Evolutionary conservation across 208 protist species (phyloP).

Genomic region (Leishmania arabica): DNA sequence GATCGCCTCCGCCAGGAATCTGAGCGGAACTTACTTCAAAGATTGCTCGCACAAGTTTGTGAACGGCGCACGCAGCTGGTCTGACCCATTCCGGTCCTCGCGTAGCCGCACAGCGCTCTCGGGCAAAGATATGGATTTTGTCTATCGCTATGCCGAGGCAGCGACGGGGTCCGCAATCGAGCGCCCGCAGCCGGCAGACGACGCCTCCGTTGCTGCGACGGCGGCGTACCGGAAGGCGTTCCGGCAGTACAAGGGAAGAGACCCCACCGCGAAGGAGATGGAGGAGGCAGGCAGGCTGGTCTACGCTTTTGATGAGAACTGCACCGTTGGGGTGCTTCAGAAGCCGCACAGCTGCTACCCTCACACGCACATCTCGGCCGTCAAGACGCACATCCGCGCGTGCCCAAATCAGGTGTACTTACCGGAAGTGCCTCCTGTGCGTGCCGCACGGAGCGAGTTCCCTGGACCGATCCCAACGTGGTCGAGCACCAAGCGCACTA

Average conservation of each 20-base stretch:
- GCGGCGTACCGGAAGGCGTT: constrained; percentile 84
- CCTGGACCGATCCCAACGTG: constrained; percentile 81
- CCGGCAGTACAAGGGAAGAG: constrained; percentile 60
- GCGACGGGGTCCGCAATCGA: constrained; percentile 41
- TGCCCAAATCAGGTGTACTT: constrained; percentile 75
- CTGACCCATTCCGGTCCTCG: constrained; percentile 62
- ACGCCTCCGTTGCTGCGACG: constrained; percentile 36
- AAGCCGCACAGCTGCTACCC: constrained; percentile 82
- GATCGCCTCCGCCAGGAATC: not conserved
- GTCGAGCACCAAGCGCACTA: constrained; percentile 82
- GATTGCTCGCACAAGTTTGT: constrained; percentile 33
- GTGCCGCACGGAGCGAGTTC: constrained; percentile 69
- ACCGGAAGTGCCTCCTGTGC: constrained; percentile 63
- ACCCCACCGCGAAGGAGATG: constrained; percentile 75
- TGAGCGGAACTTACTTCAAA: constrained; percentile 62
- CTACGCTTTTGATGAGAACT: constrained; percentile 79
- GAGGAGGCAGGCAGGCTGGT: constrained; percentile 64
- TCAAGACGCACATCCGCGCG: constrained; percentile 36
- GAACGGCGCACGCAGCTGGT: constrained; percentile 12
- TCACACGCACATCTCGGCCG: constrained; percentile 75
- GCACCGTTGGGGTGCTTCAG: constrained; percentile 75
- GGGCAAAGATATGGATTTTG: constrained; percentile 80
- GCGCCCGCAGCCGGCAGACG: constrained; percentile 34
- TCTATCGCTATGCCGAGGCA: constrained; percentile 78
- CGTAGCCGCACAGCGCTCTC: constrained; percentile 55